Conservation (phyloP, 2,329 filamentous ascomycete genomes). For the Blastomyces percursus region DNA sequence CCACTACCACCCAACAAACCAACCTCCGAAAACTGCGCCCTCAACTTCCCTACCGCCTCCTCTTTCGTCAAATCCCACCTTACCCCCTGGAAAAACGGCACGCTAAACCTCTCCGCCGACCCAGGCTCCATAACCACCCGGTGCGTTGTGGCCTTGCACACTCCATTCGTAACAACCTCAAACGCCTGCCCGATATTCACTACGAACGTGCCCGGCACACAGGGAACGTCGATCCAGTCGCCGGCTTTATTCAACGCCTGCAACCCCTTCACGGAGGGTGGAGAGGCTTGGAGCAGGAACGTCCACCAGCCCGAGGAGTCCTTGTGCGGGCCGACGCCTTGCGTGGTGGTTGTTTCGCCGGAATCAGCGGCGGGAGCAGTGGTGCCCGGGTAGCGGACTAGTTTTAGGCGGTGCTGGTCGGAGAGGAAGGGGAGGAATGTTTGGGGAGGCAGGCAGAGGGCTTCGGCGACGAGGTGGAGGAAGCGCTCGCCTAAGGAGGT, state of each 20-base stretch:
- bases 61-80: conserved; percentile 36
- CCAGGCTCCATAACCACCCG: conserved; percentile 32
- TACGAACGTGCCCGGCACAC: conserved; percentile 31
- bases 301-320: conserved; percentile 56
- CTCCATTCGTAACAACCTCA: conserved; percentile 34
- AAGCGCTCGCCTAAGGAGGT: conserved; percentile 44
- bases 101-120: conserved; percentile 34
- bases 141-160: conserved; percentile 36
- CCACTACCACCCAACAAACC: neutral
- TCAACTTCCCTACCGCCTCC: conserved; percentile 33
- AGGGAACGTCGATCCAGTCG: conserved; percentile 33
- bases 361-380: conserved; percentile 11
- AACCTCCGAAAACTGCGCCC: conserved; percentile 27
- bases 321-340: conserved; percentile 53
- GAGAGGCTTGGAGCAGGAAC: conserved; percentile 50
- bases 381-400: conserved; percentile 43
- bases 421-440: conserved; percentile 45
- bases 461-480: conserved; percentile 46
- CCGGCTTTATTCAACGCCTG: conserved; percentile 35
- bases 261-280: conserved; percentile 37
- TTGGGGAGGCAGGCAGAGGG: conserved; percentile 40
- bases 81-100: conserved; percentile 42
- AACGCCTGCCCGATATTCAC: conserved; percentile 37
- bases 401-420: conserved; percentile 49
- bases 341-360: conserved; percentile 16